These are phyloP conservation scores for Alternaria sp. DNA, from an alignment of 2,329 filamentous ascomycete species.

Conservation along the genomic window DNA sequence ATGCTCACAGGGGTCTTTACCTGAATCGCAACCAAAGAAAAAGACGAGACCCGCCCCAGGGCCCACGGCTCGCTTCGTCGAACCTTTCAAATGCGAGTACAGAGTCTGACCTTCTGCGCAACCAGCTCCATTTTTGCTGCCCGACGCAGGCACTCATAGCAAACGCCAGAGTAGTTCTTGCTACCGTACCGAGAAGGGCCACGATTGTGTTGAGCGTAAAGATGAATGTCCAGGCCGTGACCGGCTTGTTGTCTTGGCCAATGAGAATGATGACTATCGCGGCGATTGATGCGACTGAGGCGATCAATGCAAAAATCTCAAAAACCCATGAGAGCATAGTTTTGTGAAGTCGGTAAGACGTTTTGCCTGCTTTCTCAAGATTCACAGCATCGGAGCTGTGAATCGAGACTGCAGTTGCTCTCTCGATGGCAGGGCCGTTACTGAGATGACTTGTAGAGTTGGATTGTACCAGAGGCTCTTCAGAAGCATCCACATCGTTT, in stretches of 20 bases:
- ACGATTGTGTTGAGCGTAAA: conserved; percentile 16
- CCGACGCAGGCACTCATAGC: conserved; percentile 19
- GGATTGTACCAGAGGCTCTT: background rate
- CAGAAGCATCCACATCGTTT: background rate
- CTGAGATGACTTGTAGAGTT: background rate
- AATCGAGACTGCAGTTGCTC: background rate
- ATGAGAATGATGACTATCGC: conserved; percentile 8
- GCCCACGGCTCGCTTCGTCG: conserved; percentile 21
- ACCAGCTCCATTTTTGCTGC: conserved; percentile 22
- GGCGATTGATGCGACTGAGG: no score
- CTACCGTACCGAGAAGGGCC: conserved; percentile 12
- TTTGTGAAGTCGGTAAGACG: background rate
- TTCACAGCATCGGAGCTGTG: background rate
- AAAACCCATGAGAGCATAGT: background rate
- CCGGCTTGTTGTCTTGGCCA: conserved; percentile 3
- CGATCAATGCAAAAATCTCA: background rate
- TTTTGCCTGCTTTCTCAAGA: background rate
- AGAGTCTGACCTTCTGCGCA: conserved; percentile 1
- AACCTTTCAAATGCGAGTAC: conserved; percentile 13
- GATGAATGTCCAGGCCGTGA: conserved; percentile 7
- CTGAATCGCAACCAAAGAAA: conserved; percentile 14
- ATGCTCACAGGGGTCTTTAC: background rate
- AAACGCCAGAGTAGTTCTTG: conserved; percentile 15
- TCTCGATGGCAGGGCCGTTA: background rate
- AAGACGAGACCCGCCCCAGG: conserved; percentile 12